Percentiles rank a stretch among this genome's conserved stretches.
Conservation (phyloP, 2,329 filamentous ascomycete genomes). For the Cytospora chrysosperma region DNA sequence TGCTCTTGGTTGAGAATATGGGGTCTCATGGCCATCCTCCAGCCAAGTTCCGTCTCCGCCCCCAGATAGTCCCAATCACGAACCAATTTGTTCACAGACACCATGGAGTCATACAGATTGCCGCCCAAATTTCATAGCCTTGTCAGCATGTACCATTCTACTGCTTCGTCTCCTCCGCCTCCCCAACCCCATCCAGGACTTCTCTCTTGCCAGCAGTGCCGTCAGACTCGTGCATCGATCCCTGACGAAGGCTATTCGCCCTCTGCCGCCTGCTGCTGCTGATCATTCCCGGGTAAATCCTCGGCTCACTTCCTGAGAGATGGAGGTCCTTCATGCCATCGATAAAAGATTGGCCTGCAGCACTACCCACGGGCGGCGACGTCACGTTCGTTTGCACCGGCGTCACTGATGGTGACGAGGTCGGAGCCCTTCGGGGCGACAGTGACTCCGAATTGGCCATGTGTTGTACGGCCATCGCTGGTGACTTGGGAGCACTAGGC, state of each 20-base stretch:
- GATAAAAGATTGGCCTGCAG: slow-evolving; percentile 19
- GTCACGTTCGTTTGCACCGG: slow-evolving; percentile 8
- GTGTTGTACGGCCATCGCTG: slow-evolving; percentile 28
- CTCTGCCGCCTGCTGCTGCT: slow-evolving; percentile 44
- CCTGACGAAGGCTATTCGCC: slow-evolving; percentile 42
- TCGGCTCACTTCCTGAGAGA: slow-evolving; percentile 61
- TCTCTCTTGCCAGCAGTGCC: slow-evolving; percentile 10
- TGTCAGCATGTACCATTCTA: not conserved
- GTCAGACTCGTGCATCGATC: slow-evolving; percentile 41
- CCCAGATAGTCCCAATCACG: not conserved
- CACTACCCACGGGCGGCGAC: not conserved
- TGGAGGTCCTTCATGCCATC: slow-evolving; percentile 42
- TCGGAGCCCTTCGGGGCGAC: slow-evolving; percentile 14
- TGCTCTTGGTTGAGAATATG: no score
- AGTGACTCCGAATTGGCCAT: slow-evolving; percentile 8
- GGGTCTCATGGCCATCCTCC: not conserved
- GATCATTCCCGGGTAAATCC: slow-evolving; percentile 71
- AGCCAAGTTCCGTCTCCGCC: not conserved
- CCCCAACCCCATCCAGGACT: slow-evolving; percentile 7
- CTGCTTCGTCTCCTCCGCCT: not conserved
- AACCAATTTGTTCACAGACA: not conserved
- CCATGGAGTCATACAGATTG: not conserved
- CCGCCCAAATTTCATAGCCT: not conserved
- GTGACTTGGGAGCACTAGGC: slow-evolving; percentile 25
- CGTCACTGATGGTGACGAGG: slow-evolving; percentile 13